Base-by-base conservation (phyloP, 2,329 filamentous ascomycete species). In the Pseudogymnoascus sp. region DNA sequence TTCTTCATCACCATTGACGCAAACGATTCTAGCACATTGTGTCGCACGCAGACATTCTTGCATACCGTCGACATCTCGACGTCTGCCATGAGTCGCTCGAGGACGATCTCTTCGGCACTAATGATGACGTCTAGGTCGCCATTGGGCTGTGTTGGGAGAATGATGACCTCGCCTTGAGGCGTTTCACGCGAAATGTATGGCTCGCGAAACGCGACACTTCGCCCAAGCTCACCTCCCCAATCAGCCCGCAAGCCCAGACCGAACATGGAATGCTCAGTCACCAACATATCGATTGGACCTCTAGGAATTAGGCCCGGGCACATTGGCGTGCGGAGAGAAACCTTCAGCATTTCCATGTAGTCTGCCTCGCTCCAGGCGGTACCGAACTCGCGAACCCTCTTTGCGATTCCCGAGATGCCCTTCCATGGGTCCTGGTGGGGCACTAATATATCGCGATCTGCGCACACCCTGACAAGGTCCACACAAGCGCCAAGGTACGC, bases 261-360 rank as follows among this genome's bases (percentile, higher is more conserved):
- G 8, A 25, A 39, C 34, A 37, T 5, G 13, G 60, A 37, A 25
- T 61, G 60, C 19, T 61, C 60, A 6, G 60, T 61, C 6, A 41
- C 60, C 34, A 61, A 31, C 37, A 41, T 28, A 61, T 61, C 60
- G 5, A 61, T 37, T 41, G 60, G 60, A 37, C 60, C 60, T 41
- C 16, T 61, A 11, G 60, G 60, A 41, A 41, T 39, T 7, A 61
- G 11, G 10, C 60, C 60, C 10, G 60, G 60, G 28, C 14, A 23
- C 19, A 61, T 37, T 37, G 60, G 60, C 3, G 34, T n/a, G 34
- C 34, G 34, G 16, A 37, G 60, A 28, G 60, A 37, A 25, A 61
- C 4, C 60, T 37, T 14, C 2, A 61, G 16, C 31, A 61, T 13
- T 14, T 61, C 60, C 34, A 37, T 37, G 16, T 37, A 61, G 34